These are phyloP conservation scores for Penicillium brevicompactum DNA, from an alignment of 2,329 filamentous ascomycete species.

Conservation along the genomic window DNA sequence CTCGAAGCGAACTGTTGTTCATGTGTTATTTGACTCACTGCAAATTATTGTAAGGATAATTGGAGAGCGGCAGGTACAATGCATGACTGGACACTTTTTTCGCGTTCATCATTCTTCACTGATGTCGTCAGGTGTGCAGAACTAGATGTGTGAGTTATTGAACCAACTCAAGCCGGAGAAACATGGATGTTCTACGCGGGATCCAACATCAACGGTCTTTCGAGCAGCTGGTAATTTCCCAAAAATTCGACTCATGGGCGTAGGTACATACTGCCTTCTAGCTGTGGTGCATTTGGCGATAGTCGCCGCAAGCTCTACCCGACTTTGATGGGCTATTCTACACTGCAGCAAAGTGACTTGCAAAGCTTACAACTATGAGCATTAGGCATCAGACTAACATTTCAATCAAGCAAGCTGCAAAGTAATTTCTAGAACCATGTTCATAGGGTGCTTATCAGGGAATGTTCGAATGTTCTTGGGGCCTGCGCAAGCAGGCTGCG, in stretches of 20 bases:
- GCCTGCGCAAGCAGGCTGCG: conserved; percentile 6
- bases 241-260: neutral
- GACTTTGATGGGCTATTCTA: conserved; percentile 1
- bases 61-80: too few species aligned
- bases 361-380: neutral
- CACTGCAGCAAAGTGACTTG: conserved; percentile 12
- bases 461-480: conserved; percentile 1
- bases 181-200: too few species aligned
- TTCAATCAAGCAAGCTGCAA: neutral
- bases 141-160: too few species aligned
- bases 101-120: too few species aligned
- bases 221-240: neutral
- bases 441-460: neutral
- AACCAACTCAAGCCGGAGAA: too few species aligned
- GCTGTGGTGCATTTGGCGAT: conserved; percentile 34
- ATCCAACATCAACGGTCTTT: neutral
- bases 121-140: too few species aligned
- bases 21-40: neutral
- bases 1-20: neutral
- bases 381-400: neutral
- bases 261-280: conserved; percentile 10
- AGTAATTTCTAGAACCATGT: neutral
- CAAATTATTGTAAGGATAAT: neutral
- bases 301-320: conserved; percentile 13
- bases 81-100: too few species aligned